A percentile compares a stretch with the other conserved stretches of the same genome.
Evolutionary conservation across 306 rosid species (phyloP).

Genomic region (Corylus americana): DNA sequence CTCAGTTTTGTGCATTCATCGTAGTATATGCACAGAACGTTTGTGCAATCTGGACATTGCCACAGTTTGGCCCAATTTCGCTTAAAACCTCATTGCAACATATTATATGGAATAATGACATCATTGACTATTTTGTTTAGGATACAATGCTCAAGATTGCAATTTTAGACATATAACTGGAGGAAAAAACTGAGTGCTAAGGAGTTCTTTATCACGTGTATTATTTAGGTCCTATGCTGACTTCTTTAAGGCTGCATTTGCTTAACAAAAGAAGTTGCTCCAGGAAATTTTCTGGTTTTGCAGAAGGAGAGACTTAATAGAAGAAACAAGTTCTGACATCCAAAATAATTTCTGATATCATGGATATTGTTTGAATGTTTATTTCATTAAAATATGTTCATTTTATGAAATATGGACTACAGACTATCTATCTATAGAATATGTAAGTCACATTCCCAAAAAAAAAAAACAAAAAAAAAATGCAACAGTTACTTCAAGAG

Average conservation of each 20-base stretch:
- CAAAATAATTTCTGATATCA: not conserved
- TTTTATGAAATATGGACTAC: not conserved
- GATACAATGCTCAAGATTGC: not conserved
- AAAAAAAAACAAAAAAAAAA: not conserved
- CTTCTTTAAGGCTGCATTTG: not conserved
- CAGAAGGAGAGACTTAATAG: not conserved
- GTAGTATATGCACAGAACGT: no score
- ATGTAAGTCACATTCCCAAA: not conserved
- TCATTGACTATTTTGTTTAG: constrained; percentile 12
- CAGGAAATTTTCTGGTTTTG: not conserved
- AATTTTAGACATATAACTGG: not conserved
- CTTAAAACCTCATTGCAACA: constrained; percentile 10
- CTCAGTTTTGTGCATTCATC: no score
- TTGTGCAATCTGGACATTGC: not conserved
- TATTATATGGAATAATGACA: constrained; percentile 2
- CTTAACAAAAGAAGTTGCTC: not conserved
- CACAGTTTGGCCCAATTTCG: not conserved
- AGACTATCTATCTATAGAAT: not conserved
- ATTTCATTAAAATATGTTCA: not conserved
- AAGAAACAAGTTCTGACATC: not conserved
- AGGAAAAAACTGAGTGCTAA: not conserved
- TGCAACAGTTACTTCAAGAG: not conserved
- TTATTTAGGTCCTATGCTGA: constrained; percentile 1
- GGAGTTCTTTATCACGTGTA: not conserved
- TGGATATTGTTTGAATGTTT: not conserved